Base-by-base conservation (phyloP, 495 filamentous ascomycete species). In the Recurvomyces mirabilis region DNA sequence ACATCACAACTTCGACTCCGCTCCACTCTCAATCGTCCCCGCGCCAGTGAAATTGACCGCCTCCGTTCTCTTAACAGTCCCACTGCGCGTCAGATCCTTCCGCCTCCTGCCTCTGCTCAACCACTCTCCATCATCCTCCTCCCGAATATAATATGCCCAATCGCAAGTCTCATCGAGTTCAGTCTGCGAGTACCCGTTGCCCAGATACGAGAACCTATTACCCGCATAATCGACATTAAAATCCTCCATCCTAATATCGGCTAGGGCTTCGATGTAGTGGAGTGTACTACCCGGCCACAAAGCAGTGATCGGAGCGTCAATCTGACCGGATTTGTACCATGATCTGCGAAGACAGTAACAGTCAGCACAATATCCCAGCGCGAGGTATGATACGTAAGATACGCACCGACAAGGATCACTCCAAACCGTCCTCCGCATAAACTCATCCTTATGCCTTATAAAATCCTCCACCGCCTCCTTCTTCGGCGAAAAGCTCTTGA, bases 61-160 rank as follows among this genome's bases (percentile, higher is more conserved):
- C 20, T 18, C 44, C 22, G 21, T 35, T 22, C 34, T 53, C 31
- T 14, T 55, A 12, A 49, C 23, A 1, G 38, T 63, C 22, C 58
- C 55, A 30, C 53, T 57, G 46, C 45, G 51, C 13, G 58, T 61
- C 31, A 60, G 46, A n/a, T 54, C 24, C 43, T 57, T 51, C 48
- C 55, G 41, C 49, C 51, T 53, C 47, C 47, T 44, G 5, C 47
- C 53, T 41, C 54, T 53, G 22, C 47, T 54, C 14, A 59, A 20
- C 32, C 51, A 53, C 42, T 57, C 53, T 13, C 53, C 60, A 35
- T 67, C 66, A 46, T 69, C 66, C 19, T 54, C 14, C 3, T 65
- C 53, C 3, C 65, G 55, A 34, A 67, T 63, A 53, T 69, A 69
- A 29, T 54, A 64, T 3, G 54, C 66, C 57, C 57, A 57, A 38